A percentile compares a stretch with the other conserved stretches of the same genome.
These are phyloP conservation scores for Mortierella hygrophila DNA, from an alignment of 192 early-diverging fungal genomes.

Conservation along the genomic window DNA sequence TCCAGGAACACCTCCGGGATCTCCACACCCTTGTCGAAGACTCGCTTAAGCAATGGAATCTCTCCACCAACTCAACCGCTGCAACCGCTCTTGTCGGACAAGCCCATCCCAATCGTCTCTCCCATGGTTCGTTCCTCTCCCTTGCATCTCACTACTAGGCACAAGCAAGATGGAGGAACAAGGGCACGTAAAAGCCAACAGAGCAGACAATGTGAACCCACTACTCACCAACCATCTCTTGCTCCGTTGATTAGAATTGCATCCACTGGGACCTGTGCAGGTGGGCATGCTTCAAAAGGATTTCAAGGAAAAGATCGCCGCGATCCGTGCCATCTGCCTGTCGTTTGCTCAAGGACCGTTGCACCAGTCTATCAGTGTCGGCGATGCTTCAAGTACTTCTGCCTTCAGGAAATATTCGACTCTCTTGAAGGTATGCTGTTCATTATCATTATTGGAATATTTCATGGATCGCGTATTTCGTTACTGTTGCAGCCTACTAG, in stretches of 20 bases:
- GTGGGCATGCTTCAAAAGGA: constrained; percentile 35
- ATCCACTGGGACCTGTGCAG: constrained; percentile 51
- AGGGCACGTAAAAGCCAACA: neutral
- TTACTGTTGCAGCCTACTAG: neutral
- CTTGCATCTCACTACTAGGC: neutral
- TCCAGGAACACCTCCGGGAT: constrained; percentile 49
- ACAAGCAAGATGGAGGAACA: neutral
- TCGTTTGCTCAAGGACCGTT: constrained; percentile 53
- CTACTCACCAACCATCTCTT: neutral
- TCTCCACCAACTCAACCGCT: constrained; percentile 23
- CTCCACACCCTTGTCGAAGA: constrained; percentile 35
- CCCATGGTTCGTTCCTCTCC: constrained; percentile 22
- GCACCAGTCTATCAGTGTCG: constrained; percentile 47
- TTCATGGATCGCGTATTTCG: neutral
- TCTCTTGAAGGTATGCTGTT: constrained; percentile 24
- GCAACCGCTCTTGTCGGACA: constrained; percentile 26
- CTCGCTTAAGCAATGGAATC: constrained; percentile 51
- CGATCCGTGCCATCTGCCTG: constrained; percentile 47
- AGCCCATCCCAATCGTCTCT: constrained; percentile 20
- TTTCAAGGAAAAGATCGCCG: constrained; percentile 55
- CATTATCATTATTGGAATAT: neutral
- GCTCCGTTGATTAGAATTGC: constrained; percentile 24
- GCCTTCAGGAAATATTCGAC: constrained; percentile 42
- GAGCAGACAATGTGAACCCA: neutral
- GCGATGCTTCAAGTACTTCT: constrained; percentile 32